These are phyloP conservation scores for Daedaleopsis nitida DNA, from an alignment of 768 basidiomycete genomes.

Conservation along the genomic window DNA sequence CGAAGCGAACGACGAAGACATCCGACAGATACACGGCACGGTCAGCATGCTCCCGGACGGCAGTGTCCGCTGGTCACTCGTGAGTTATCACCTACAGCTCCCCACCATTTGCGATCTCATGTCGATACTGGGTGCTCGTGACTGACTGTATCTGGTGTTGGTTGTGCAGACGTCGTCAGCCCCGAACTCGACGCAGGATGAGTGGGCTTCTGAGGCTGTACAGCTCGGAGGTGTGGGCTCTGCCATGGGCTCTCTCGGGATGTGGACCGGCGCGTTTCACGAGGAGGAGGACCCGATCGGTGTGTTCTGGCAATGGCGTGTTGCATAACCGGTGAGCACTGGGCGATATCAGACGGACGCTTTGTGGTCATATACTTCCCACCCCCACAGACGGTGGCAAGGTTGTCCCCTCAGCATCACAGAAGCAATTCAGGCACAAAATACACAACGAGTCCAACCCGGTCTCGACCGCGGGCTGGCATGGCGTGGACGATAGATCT, in stretches of 20 bases:
- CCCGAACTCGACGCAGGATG: slow-evolving; percentile 31
- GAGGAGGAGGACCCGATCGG: slow-evolving; percentile 47
- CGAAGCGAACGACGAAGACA: slow-evolving; percentile 29
- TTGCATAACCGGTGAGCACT: slow-evolving; percentile 34
- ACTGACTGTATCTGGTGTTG: not conserved
- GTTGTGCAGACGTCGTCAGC: not conserved
- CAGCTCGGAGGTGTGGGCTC: slow-evolving; percentile 59
- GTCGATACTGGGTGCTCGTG: not conserved
- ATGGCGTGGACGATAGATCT: too few relatives aligned
- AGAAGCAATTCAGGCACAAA: too few relatives aligned
- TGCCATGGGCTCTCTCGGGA: slow-evolving; percentile 52
- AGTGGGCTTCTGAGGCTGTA: slow-evolving; percentile 59
- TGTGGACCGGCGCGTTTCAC: slow-evolving; percentile 57
- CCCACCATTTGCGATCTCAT: not conserved
- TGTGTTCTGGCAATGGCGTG: slow-evolving; percentile 46
- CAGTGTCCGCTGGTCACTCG: slow-evolving; percentile 54
- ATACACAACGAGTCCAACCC: too few relatives aligned
- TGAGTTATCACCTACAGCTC: slow-evolving; percentile 25
- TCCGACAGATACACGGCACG: slow-evolving; percentile 42
- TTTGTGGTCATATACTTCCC: not conserved
- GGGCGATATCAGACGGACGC: not conserved
- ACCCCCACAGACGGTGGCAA: not conserved
- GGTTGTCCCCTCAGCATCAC: not conserved
- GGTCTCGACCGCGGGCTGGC: too few relatives aligned
- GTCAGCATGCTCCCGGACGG: slow-evolving; percentile 53